Percentiles rank a stretch among this genome's conserved stretches.
These are phyloP conservation scores for Aspergillus puulaauensis DNA, from an alignment of 2,329 filamentous ascomycete genomes.

Conservation along the genomic window DNA sequence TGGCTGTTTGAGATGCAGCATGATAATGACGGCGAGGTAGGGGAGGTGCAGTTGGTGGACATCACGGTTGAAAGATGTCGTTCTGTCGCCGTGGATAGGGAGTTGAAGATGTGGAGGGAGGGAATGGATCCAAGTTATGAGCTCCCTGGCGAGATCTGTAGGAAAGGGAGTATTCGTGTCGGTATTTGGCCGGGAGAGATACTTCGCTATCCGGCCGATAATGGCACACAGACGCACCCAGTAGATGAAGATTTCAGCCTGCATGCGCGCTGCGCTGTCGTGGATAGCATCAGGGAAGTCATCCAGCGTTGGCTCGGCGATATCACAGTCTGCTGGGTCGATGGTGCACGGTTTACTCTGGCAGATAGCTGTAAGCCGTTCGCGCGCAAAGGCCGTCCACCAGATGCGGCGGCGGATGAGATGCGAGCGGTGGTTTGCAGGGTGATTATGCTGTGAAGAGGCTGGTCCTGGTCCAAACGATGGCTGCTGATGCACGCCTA, in stretches of 20 bases:
- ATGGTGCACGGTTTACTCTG: slow-evolving; percentile 48
- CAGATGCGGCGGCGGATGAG: slow-evolving; percentile 41
- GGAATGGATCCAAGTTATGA: slow-evolving; percentile 37
- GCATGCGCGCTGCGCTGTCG: slow-evolving; percentile 12
- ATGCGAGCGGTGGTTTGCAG: slow-evolving; percentile 1
- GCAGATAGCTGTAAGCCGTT: slow-evolving; percentile 43
- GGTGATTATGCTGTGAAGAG: slow-evolving; percentile 18
- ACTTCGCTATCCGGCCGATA: slow-evolving; percentile 43
- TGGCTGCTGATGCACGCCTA: slow-evolving; percentile 46
- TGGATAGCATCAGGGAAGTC: slow-evolving; percentile 39
- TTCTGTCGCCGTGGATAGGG: slow-evolving; percentile 26
- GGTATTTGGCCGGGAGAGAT: slow-evolving; percentile 28
- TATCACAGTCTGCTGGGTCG: slow-evolving; percentile 43
- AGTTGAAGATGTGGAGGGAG: slow-evolving; percentile 36
- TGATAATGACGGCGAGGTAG: slow-evolving; percentile 44
- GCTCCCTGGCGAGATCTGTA: slow-evolving; percentile 30
- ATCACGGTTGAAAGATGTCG: slow-evolving; percentile 39
- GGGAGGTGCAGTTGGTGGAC: slow-evolving; percentile 46
- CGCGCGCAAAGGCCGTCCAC: slow-evolving; percentile 45
- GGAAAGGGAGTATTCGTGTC: slow-evolving; percentile 18
- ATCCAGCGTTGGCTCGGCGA: slow-evolving; percentile 36
- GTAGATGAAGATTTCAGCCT: slow-evolving; percentile 42
- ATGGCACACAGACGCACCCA: slow-evolving; percentile 45
- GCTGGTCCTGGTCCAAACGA: slow-evolving; percentile 16
- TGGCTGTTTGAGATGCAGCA: slow-evolving; percentile 37